Base-by-base conservation (phyloP, 2,329 filamentous ascomycete genomes). In the Hypomyces perniciosus region DNA sequence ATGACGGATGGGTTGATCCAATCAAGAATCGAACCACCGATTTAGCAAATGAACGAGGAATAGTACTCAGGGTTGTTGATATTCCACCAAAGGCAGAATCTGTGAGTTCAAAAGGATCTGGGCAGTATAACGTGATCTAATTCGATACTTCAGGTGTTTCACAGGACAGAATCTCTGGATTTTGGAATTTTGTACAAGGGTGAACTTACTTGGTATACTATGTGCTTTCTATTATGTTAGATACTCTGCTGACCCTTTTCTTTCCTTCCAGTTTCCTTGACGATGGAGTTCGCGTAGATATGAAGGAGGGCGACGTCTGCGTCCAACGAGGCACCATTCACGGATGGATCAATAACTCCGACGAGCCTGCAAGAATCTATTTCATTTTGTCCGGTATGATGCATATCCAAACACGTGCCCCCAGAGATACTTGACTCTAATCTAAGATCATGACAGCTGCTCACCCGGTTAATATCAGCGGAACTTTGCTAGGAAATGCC, bases 361-460 rank as follows among this genome's bases (percentile, higher is more conserved):
- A 57, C 13, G 46, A 57, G 37, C 53, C 56, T n/a, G 54, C 56
- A 6, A 51, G 57, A 1, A 33, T 59, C 8, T 56, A 52, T 9
- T 59, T 59, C 33, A 43, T 59, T 6, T 37, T 59, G 3, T 47
- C 51, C 12, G 55, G 57, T 59, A 55, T 8, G 53, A 12, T 74
- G 74, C 5, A 35, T 56, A 12, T 27, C 8, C 8, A 41, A 65
- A 59, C 41, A 44, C 46, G 0, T 53, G 58, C 1, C 29, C 65
- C 1, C 35, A 46, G 6, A 13, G 20, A 20, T 20, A 20, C 20
- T 20, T 20, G 20, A 20, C 20, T 20, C 20, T 20, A 20, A 20
- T 20, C 20, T 20, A 20, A 20, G 2, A 20, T 20, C 59, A 6
- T 62, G 57, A 58, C 53, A 64, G 4, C 7, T 46, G 6, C 44